These are phyloP conservation scores for Dothistroma septosporum DNA, from an alignment of 2,329 filamentous ascomycete species.

Conservation along the genomic window DNA sequence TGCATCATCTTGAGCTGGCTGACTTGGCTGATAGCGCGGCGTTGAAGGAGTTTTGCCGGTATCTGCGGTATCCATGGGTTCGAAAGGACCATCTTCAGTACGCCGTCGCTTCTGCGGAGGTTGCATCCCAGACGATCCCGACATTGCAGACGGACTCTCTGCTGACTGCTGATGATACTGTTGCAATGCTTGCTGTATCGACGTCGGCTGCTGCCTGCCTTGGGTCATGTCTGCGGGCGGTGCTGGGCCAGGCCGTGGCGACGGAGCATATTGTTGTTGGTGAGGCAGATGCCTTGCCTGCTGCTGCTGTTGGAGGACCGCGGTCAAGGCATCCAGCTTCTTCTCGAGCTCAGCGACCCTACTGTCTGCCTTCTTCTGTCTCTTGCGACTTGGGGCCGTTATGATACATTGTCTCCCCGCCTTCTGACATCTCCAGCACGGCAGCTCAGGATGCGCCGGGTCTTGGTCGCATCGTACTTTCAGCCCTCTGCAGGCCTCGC, in stretches of 20 bases:
- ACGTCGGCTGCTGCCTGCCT: conserved; percentile 8
- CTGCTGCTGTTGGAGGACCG: conserved; percentile 62
- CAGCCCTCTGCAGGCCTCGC: conserved; percentile 46
- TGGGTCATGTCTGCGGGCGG: conserved; percentile 18
- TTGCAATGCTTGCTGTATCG: conserved; percentile 10
- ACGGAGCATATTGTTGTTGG: conserved; percentile 14
- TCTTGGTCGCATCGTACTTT: conserved; percentile 80
- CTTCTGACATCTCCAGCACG: conserved; percentile 67
- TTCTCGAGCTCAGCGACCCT: conserved; percentile 85
- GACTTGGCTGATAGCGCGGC: conserved; percentile 3
- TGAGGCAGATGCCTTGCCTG: conserved; percentile 12
- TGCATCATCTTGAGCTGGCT: not conserved
- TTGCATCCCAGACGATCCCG: conserved; percentile 16
- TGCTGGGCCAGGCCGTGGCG: conserved; percentile 12
- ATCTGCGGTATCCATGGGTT: conserved; percentile 7
- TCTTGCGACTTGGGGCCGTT: conserved; percentile 69
- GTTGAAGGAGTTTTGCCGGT: not conserved
- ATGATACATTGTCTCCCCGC: conserved; percentile 73
- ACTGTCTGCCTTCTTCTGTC: conserved; percentile 88
- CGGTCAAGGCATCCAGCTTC: conserved; percentile 85
- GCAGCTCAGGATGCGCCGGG: conserved; percentile 55
- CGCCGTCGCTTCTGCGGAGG: conserved; percentile 27
- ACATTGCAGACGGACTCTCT: not conserved
- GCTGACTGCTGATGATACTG: conserved; percentile 5
- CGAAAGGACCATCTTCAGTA: conserved; percentile 18